These are phyloP conservation scores for Xylariaceae sp. DNA, from an alignment of 2,329 filamentous ascomycete species.

Conservation along the genomic window DNA sequence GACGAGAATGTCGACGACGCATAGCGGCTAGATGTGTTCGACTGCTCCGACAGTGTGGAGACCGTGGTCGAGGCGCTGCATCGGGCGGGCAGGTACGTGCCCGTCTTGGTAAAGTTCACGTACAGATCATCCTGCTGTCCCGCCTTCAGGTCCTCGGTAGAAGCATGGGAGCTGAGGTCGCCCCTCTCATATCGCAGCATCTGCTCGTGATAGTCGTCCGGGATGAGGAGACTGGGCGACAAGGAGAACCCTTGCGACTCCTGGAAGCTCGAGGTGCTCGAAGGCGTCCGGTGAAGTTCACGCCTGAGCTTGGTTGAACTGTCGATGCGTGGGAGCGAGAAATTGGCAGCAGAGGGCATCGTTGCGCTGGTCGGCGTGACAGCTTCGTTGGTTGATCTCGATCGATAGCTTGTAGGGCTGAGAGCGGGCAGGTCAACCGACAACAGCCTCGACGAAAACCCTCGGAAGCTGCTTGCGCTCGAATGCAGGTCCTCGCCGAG, in stretches of 20 bases:
- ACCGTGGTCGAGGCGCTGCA: conserved; percentile 51
- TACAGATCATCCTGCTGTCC: conserved; percentile 30
- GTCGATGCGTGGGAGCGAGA: conserved; percentile 44
- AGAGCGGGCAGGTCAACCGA: conserved; percentile 42
- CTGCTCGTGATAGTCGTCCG: conserved; percentile 52
- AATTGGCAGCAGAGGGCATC: conserved; percentile 41
- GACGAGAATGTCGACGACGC: conserved; percentile 49
- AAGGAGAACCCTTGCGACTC: conserved; percentile 55
- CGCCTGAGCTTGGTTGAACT: conserved; percentile 28
- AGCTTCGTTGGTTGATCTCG: conserved; percentile 38
- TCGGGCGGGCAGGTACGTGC: conserved; percentile 36
- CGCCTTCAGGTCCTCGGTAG: conserved; percentile 27
- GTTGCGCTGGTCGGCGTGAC: conserved; percentile 38
- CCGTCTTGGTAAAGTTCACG: conserved; percentile 30
- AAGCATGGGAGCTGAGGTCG: conserved; percentile 23
- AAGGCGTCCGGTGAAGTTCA: conserved; percentile 36
- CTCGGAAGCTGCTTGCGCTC: conserved; percentile 9
- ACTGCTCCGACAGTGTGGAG: conserved; percentile 43
- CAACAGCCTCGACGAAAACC: conserved; percentile 19
- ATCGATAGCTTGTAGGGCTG: conserved; percentile 45
- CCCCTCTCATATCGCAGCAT: conserved; percentile 39
- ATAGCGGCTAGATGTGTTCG: conserved; percentile 44
- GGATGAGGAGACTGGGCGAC: conserved; percentile 58
- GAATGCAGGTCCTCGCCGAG: conserved; percentile 6
- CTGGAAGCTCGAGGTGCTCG: conserved; percentile 49